Base-by-base conservation (phyloP, 352 stramenopile genomes). In the Thalassiosira gravida region DNA sequence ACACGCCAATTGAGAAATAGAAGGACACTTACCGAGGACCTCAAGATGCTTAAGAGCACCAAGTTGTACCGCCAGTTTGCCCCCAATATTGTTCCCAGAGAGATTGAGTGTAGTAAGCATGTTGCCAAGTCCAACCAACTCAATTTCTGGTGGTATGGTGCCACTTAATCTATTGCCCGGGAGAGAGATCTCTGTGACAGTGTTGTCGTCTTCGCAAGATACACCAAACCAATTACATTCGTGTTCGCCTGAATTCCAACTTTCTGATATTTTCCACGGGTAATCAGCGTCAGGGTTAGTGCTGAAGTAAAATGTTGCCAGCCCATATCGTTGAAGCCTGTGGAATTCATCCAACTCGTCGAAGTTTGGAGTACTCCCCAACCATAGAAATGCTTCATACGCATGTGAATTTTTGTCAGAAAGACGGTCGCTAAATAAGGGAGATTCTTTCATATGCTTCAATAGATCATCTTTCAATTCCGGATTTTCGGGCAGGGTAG, bases 171-270 rank as follows among this genome's bases (percentile, higher is more conserved):
- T 67, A 72, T 84, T 84, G 29, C 42, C 69, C 6, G 67, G 56
- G 5, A 84, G 57, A 20, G 68, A 80, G 11, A 84, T 72, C 20
- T 74, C 57, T 30, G 58, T 67, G n/a, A 84, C 64, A 39, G 74
- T 77, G 32, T 75, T 47, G 44, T 79, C 69, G 11, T 72, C 35
- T 29, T n/a, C 55, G 37, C 77, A 85, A 3, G 44, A 55, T 35
- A 85, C 67, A 39, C 70, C 77, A 71, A 74, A 81, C 77, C 77
- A 85, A 22, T 22, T 57, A 44, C 77, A 85, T 72, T 77, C 77
- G 47, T 78, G 42, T 32, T 75, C 13, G 24, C 50, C 11, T 30
- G 68, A 72, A 62, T 69, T 57, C 77, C 77, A 85, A 2, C 62
- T 27, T 46, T 59, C 72, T 18, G 49, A 73, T 29, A 80, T 47